Conservation (phyloP, 805 yeast species). For the Kregervanrija delftensis region DNA sequence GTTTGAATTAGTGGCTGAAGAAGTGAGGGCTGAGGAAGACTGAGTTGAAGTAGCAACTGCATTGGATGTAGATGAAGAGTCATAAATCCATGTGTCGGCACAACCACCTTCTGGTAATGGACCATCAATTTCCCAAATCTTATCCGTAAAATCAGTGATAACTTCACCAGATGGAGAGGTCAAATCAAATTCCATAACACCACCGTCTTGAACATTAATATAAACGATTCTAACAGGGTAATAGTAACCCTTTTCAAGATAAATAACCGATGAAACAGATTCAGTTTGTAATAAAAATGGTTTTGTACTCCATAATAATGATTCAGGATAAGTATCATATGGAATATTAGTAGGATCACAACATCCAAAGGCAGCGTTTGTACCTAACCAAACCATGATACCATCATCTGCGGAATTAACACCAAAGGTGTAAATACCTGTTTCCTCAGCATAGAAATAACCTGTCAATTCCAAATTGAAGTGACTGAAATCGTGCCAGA, state of each 20-base stretch:
- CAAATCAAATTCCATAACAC: slow-evolving; percentile 1
- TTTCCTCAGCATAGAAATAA: slow-evolving; percentile 18
- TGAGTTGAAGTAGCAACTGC: no score
- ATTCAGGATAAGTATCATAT: background rate
- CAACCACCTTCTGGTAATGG: no score
- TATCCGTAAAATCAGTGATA: no score
- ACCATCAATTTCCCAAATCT: no score
- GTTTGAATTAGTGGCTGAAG: no score
- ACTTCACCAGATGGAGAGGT: background rate
- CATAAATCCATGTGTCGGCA: no score
- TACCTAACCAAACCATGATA: slow-evolving; percentile 26
- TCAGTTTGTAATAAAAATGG: no score
- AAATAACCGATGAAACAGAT: background rate
- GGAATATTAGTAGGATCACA: slow-evolving; percentile 15
- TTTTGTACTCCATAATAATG: no score
- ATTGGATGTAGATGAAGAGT: no score
- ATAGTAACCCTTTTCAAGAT: slow-evolving; percentile 3
- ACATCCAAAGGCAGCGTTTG: slow-evolving; percentile 28
- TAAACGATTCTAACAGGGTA: slow-evolving; percentile 9
- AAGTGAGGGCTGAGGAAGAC: no score
- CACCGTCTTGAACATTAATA: slow-evolving; percentile 1
- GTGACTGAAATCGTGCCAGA: slow-evolving; percentile 1
- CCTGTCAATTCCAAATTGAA: slow-evolving; percentile 8
- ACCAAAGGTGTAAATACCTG: slow-evolving; percentile 24
- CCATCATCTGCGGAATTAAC: slow-evolving; percentile 24